These are phyloP conservation scores for Lepiota brunneoincarnata DNA, from an alignment of 768 basidiomycete genomes.

Conservation along the genomic window DNA sequence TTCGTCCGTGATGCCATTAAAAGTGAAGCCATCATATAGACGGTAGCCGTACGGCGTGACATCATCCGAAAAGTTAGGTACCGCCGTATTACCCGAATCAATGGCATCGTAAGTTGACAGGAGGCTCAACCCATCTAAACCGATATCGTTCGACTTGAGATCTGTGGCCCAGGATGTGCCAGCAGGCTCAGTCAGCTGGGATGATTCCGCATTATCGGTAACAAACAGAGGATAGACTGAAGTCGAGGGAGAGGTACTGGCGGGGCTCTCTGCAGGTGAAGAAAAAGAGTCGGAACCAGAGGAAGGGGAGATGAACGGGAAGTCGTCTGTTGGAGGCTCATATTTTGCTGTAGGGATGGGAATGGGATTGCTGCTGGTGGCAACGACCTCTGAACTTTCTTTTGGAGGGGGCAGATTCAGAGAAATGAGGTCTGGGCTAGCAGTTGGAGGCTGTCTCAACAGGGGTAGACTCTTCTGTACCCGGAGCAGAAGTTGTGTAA, in stretches of 20 bases:
- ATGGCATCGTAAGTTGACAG: conserved; percentile 20
- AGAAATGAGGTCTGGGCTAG: conserved; percentile 25
- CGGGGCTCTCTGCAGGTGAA: conserved; percentile 32
- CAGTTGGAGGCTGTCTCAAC: conserved; percentile 24
- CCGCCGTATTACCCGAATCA: not conserved
- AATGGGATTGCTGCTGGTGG: not conserved
- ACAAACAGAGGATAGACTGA: conserved; percentile 22
- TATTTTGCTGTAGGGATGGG: conserved; percentile 20
- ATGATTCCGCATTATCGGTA: conserved; percentile 3
- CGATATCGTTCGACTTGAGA: conserved; percentile 14
- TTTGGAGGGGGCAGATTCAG: conserved; percentile 24
- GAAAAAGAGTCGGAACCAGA: conserved; percentile 26
- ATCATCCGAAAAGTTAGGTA: conserved; percentile 16
- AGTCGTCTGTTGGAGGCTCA: conserved; percentile 23
- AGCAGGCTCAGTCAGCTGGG: conserved; percentile 10
- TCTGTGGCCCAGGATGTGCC: conserved; percentile 17
- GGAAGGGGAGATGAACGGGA: conserved; percentile 21
- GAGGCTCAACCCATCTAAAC: conserved; percentile 19
- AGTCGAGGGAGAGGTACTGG: conserved; percentile 20
- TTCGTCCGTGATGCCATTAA: conserved; percentile 24
- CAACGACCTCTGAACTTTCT: conserved; percentile 1
- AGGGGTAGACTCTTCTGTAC: conserved; percentile 29
- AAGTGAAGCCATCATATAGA: conserved; percentile 26
- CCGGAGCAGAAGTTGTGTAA: conserved; percentile 35
- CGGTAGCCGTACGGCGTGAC: conserved; percentile 23